A percentile compares a stretch with the other conserved stretches of the same genome.
phyloP scores from a whole-genome alignment of 768 basidiomycete species.

The Rubroboletus satanas region DNA sequence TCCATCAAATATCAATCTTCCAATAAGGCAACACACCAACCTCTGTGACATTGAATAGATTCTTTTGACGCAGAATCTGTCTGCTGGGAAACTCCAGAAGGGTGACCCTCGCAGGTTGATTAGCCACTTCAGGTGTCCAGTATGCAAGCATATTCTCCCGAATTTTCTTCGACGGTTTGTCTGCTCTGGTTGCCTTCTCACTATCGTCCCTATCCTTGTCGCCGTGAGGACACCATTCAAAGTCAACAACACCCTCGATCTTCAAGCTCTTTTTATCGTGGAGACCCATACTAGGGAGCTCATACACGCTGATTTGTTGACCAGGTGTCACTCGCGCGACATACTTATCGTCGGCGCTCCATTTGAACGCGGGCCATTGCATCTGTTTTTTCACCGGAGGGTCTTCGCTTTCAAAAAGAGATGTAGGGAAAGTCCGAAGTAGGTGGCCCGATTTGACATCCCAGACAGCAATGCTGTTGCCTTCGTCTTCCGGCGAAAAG shows the following conservation, averaged over 20 bases:
- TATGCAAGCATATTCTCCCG: conserved; percentile 93
- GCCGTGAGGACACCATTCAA: conserved; percentile 95
- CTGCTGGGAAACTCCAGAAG: conserved; percentile 86
- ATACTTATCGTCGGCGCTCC: conserved; percentile 95
- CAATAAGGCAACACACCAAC: conserved; percentile 42
- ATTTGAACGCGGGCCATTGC: conserved; percentile 95
- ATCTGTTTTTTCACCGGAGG: conserved; percentile 69
- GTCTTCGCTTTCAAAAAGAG: conserved; percentile 55
- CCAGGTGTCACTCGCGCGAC: conserved; percentile 87
- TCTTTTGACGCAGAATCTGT: conserved; percentile 84
- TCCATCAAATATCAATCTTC: neutral
- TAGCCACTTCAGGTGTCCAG: conserved; percentile 95
- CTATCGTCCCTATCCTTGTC: conserved; percentile 82
- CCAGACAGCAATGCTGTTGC: conserved; percentile 97
- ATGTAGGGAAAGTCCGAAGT: conserved; percentile 84
- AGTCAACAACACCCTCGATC: conserved; percentile 95
- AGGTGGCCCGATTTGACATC: conserved; percentile 91
- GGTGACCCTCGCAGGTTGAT: conserved; percentile 97
- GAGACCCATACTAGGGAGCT: conserved; percentile 89
- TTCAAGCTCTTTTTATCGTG: conserved; percentile 96
- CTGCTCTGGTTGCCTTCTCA: conserved; percentile 39
- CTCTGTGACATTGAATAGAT: conserved; percentile 96
- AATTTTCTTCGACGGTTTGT: conserved; percentile 55
- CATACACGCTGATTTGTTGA: conserved; percentile 94
- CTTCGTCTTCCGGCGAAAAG: conserved; percentile 93